Conservation (phyloP, 2,329 filamentous ascomycete species). For the Venturia oleaginea region DNA sequence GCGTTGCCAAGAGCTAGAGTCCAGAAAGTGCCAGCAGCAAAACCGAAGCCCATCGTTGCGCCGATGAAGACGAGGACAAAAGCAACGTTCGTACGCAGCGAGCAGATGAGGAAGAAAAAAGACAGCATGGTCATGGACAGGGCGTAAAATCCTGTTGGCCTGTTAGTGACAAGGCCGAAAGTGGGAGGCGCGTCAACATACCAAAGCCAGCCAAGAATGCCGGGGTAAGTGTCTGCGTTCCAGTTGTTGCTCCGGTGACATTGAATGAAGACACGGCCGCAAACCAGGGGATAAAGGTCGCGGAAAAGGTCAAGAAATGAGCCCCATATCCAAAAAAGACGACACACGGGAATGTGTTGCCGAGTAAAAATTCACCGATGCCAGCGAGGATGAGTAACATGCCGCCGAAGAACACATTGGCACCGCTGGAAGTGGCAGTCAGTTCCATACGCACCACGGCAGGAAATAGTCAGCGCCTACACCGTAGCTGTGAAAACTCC, state of each 20-base stretch:
- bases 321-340: constrained; percentile 29
- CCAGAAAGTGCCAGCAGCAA: constrained; percentile 55
- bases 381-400: constrained; percentile 41
- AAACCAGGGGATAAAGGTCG: constrained; percentile 1
- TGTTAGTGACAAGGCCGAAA: constrained; percentile 22
- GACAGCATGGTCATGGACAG: constrained; percentile 58
- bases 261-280: not conserved
- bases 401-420: constrained; percentile 41
- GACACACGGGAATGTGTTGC: constrained; percentile 48
- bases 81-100: constrained; percentile 61
- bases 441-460: not conserved
- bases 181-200: not conserved
- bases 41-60: constrained; percentile 49
- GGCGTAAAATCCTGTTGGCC: constrained; percentile 45
- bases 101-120: constrained; percentile 58
- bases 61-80: constrained; percentile 61
- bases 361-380: constrained; percentile 45
- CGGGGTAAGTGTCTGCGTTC: constrained; percentile 33
- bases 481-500: constrained; percentile 35
- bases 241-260: not conserved
- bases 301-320: not conserved
- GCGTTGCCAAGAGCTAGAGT: constrained; percentile 37
- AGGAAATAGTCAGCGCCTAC: not conserved
- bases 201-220: constrained; percentile 32
- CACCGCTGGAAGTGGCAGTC: constrained; percentile 18